Conservation (phyloP, 2,329 filamentous ascomycete species). For the Paradendryphiella salina region DNA sequence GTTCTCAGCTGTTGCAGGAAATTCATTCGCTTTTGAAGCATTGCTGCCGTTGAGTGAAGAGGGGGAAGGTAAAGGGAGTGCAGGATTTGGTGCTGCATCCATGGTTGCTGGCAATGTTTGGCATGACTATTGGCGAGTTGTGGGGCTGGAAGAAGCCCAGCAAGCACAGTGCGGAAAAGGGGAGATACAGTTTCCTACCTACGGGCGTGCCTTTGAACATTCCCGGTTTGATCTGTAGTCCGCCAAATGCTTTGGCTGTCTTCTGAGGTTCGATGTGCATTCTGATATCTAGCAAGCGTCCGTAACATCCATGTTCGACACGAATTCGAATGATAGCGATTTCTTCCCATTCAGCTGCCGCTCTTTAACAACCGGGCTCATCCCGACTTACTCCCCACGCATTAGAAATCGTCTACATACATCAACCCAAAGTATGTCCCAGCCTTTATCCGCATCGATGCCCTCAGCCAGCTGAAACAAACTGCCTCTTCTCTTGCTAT, state of each 20-base stretch:
- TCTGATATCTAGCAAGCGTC: no score
- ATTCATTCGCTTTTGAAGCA: constrained; percentile 64
- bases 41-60: constrained; percentile 39
- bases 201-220: constrained; percentile 35
- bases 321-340: no score
- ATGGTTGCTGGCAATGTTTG: constrained; percentile 35
- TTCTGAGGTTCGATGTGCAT: background rate
- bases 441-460: constrained; percentile 11
- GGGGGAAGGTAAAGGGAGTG: constrained; percentile 2
- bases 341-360: no score
- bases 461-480: constrained; percentile 17
- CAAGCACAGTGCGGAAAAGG: constrained; percentile 32
- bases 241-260: constrained; percentile 3
- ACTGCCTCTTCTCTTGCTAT: constrained; percentile 8
- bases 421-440: constrained; percentile 23
- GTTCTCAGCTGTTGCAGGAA: constrained; percentile 65
- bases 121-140: constrained; percentile 37
- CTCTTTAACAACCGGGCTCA: background rate
- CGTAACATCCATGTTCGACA: no score
- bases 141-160: constrained; percentile 40
- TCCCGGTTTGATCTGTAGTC: background rate
- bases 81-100: constrained; percentile 21
- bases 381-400: constrained; percentile 13
- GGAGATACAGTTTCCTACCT: constrained; percentile 51
- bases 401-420: constrained; percentile 23